Evolutionary conservation across 2,329 filamentous ascomycete genomes (phyloP), one percentile per base, ranked within the genome.

Genomic region (Fusarium brevicatenulatum): DNA sequence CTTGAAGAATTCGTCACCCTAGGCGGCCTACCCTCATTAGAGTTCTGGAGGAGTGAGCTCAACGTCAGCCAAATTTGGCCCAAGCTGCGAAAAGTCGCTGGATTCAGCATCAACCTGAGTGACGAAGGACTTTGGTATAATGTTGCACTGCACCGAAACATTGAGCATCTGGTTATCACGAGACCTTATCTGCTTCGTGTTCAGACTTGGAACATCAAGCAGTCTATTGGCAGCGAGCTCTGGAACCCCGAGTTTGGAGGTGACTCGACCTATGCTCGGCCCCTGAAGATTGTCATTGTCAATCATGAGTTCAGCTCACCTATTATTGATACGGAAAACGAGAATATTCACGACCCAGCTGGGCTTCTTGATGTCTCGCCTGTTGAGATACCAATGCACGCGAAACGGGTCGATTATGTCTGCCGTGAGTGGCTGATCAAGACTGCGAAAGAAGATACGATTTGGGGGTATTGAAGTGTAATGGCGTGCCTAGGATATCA

Each of bases 361-460:
- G 54, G 64, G 0, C 50, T 74, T 9, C 25, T 74, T 0, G 43
- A 67, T 2, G 58, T 74, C 6, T 60, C 50, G 7, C 21, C n/a
- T 9, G 23, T 63, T 18, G 61, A 63, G 21, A 56, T 74, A 15
- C 71, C 68, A 0, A 52, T 74, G 10, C 32, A 47, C 5, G 54
- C 47, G 5, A 62, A 60, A 13, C 56, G 69, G 7, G 52, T 67
- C 4, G 71, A 72, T 30, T 54, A 69, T 57, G 61, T 68, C 6
- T 74, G 65, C n/a, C 56, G 66, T 4, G 54, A 74, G 11, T 74
- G 71, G 71, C 8, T 74, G 19, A 60, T 74, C 25, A 40, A 54
- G 23, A 28, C 61, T 15, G 72, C 71, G 7, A 72, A 43, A 13
- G 30, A 74, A 6, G 60, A 52, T 21, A 61, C 37, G 12, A 30